phyloP scores from a whole-genome alignment of 2,329 filamentous ascomycete species.

The Scedosporium boydii region DNA sequence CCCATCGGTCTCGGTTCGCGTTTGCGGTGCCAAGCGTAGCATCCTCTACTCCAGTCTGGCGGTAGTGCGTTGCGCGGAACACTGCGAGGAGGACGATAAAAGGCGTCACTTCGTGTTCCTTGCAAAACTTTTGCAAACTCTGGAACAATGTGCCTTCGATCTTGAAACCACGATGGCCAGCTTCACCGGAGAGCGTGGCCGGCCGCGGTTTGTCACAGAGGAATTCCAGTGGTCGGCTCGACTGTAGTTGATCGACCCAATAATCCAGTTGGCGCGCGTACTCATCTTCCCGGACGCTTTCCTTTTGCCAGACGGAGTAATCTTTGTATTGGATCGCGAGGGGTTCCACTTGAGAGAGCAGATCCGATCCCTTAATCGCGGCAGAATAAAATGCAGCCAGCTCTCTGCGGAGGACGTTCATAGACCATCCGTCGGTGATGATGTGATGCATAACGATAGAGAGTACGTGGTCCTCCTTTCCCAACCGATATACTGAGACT shows the following conservation, averaged over 20 bases:
- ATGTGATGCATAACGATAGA: conserved; percentile 20
- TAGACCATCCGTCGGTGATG: conserved; percentile 19
- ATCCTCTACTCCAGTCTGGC: conserved; percentile 15
- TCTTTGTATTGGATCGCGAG: conserved; percentile 17
- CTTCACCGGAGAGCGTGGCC: not conserved
- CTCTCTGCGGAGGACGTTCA: conserved; percentile 15
- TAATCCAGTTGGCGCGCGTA: conserved; percentile 14
- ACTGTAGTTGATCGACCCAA: conserved; percentile 13
- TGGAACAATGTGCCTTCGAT: conserved; percentile 5
- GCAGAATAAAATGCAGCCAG: conserved; percentile 13
- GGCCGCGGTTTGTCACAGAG: conserved; percentile 8
- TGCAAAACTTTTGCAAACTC: conserved; percentile 8
- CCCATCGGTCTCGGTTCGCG: conserved; percentile 4
- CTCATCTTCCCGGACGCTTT: conserved; percentile 8
- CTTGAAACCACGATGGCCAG: not conserved
- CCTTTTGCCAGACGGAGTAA: conserved; percentile 15
- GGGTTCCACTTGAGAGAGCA: conserved; percentile 8
- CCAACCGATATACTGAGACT: conserved; percentile 9
- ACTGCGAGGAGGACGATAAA: conserved; percentile 14
- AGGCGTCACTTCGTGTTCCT: not conserved
- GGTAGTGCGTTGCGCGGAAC: conserved; percentile 17
- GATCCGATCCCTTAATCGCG: conserved; percentile 9
- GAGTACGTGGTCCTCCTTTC: conserved; percentile 12
- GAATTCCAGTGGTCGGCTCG: conserved; percentile 11
- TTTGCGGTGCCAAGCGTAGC: conserved; percentile 12